A percentile compares a stretch with the other conserved stretches of the same genome.
phyloP scores from a whole-genome alignment of 345 rosid genomes.

The Populus nigra region DNA sequence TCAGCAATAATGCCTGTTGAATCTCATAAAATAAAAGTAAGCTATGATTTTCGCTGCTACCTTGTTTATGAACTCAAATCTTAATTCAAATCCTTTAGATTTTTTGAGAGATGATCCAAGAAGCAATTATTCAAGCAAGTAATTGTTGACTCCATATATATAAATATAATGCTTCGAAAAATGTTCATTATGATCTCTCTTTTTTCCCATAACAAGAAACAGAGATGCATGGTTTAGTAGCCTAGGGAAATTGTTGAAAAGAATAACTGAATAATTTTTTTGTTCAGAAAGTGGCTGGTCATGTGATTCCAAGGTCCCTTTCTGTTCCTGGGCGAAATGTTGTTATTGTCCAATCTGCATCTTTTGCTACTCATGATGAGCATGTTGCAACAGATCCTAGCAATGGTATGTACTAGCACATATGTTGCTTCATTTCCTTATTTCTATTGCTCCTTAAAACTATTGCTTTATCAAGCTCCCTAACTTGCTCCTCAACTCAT shows the following conservation, averaged over 20 bases:
- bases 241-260: background rate
- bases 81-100: background rate
- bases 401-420: slow-evolving; percentile 43
- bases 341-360: slow-evolving; percentile 74
- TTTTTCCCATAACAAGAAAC: background rate
- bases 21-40: slow-evolving; percentile 48
- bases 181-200: background rate
- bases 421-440: background rate
- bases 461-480: background rate
- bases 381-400: slow-evolving; percentile 31
- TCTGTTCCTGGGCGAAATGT: slow-evolving; percentile 66
- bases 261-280: slow-evolving; percentile 10
- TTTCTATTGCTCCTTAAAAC: background rate
- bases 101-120: background rate
- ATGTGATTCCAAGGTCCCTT: slow-evolving; percentile 68
- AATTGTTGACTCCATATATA: background rate
- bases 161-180: background rate
- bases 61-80: background rate
- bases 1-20: slow-evolving; percentile 59
- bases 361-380: slow-evolving; percentile 54
- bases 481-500: background rate
- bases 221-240: background rate
- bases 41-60: slow-evolving; percentile 15
- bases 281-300: slow-evolving; percentile 55
- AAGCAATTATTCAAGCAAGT: background rate